Evolutionary conservation across 768 basidiomycete species (phyloP).

Genomic region (Termitomyces sp.): DNA sequence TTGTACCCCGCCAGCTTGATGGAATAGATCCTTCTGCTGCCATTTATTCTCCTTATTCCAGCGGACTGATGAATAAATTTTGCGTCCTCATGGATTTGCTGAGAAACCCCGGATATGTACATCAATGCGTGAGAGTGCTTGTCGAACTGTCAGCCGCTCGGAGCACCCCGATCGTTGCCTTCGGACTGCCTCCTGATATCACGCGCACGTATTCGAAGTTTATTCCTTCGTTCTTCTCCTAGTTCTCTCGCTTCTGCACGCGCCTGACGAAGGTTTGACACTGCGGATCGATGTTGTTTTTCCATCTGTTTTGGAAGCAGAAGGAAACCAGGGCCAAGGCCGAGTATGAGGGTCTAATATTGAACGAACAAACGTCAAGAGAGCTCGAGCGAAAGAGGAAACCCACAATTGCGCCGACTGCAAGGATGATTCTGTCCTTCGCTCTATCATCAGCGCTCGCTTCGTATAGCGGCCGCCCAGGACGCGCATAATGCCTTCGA

Average conservation of each 20-base stretch:
- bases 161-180: background rate
- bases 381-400: background rate
- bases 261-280: constrained; percentile 52
- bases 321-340: constrained; percentile 38
- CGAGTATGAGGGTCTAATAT: constrained; percentile 35
- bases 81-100: background rate
- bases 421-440: constrained; percentile 45
- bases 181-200: constrained; percentile 22
- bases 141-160: background rate
- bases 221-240: constrained; percentile 46
- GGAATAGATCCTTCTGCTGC: background rate
- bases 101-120: background rate
- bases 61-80: background rate
- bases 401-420: constrained; percentile 43
- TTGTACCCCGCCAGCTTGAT: background rate
- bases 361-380: background rate
- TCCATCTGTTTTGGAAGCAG: constrained; percentile 29
- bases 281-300: constrained; percentile 44
- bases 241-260: constrained; percentile 48
- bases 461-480: constrained; percentile 18
- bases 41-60: background rate
- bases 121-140: background rate
- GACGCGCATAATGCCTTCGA: constrained; percentile 12
- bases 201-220: constrained; percentile 43
- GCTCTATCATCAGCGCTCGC: constrained; percentile 37